Percentiles rank a stretch among this genome's conserved stretches.
These are phyloP conservation scores for Barnettozyma californica DNA, from an alignment of 805 yeast genomes.

Conservation along the genomic window DNA sequence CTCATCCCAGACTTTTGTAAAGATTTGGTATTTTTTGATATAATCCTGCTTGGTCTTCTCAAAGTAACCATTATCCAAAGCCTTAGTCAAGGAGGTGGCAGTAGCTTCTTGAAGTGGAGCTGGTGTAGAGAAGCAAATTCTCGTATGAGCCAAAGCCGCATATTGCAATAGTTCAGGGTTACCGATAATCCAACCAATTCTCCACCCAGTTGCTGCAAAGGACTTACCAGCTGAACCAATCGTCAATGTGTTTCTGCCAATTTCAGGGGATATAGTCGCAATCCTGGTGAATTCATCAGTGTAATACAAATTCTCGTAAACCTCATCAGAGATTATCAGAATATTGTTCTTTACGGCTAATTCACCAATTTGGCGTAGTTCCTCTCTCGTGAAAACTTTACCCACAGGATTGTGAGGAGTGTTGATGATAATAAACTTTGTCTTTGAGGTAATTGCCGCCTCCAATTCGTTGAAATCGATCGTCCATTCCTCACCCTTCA, in stretches of 20 bases:
- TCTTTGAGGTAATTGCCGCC: conserved; percentile 62
- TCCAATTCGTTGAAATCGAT: conserved; percentile 76
- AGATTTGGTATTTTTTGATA: conserved; percentile 62
- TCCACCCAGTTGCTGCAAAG: conserved; percentile 99
- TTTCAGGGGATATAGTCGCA: conserved; percentile 76
- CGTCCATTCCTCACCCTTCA: conserved; percentile 82
- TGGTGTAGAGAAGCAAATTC: conserved; percentile 89
- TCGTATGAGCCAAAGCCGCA: conserved; percentile 84
- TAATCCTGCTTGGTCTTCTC: conserved; percentile 64
- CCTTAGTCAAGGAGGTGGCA: conserved; percentile 65
- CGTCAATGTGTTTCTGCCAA: conserved; percentile 72
- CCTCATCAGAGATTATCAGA: conserved; percentile 86
- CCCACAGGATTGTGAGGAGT: conserved; percentile 98
- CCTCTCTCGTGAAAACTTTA: conserved; percentile 74
- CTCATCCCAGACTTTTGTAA: conserved; percentile 77
- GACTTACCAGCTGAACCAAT: conserved; percentile 98
- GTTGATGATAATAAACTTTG: conserved; percentile 83
- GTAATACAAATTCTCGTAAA: conserved; percentile 86
- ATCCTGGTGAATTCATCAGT: conserved; percentile 68
- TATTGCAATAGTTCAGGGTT: conserved; percentile 75
- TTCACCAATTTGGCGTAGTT: conserved; percentile 69
- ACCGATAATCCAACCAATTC: conserved; percentile 95
- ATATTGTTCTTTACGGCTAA: conserved; percentile 83
- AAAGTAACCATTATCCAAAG: conserved; percentile 62
- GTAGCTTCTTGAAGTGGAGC: conserved; percentile 92